These are phyloP conservation scores for Phylloporus sp. DNA, from an alignment of 768 basidiomycete genomes.

Conservation along the genomic window DNA sequence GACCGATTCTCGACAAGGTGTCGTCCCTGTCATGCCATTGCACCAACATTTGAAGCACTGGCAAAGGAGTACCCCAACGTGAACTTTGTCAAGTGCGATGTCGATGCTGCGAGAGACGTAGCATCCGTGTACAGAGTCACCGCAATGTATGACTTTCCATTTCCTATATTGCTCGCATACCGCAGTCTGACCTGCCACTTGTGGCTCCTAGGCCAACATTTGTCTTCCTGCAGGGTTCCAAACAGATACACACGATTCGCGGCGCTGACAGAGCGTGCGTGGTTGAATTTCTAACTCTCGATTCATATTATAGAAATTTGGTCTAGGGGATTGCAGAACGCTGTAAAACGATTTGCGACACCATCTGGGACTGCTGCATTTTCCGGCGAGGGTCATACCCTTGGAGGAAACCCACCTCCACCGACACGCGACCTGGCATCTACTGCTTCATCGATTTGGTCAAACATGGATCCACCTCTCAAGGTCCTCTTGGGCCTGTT, in stretches of 20 bases:
- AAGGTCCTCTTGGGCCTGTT: constrained; percentile 61
- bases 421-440: constrained; percentile 34
- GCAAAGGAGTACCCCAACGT: constrained; percentile 65
- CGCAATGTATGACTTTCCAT: constrained; percentile 57
- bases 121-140: constrained; percentile 57
- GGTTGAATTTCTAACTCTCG: neutral
- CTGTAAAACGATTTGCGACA: constrained; percentile 51
- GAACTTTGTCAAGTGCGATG: constrained; percentile 83
- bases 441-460: constrained; percentile 35
- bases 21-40: constrained; percentile 81
- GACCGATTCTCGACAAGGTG: constrained; percentile 49
- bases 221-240: constrained; percentile 64
- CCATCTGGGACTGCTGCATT: constrained; percentile 45
- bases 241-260: constrained; percentile 65
- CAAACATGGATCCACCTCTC: constrained; percentile 61
- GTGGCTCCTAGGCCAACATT: constrained; percentile 68
- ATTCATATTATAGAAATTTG: constrained; percentile 2
- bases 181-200: neutral
- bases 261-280: constrained; percentile 68
- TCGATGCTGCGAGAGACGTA: constrained; percentile 69
- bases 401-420: constrained; percentile 48
- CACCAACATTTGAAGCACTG: constrained; percentile 67
- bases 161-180: neutral
- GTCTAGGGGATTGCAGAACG: constrained; percentile 56
- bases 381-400: constrained; percentile 68